Base-by-base conservation (phyloP, 2,329 filamentous ascomycete genomes). In the Sporothrix inflata region DNA sequence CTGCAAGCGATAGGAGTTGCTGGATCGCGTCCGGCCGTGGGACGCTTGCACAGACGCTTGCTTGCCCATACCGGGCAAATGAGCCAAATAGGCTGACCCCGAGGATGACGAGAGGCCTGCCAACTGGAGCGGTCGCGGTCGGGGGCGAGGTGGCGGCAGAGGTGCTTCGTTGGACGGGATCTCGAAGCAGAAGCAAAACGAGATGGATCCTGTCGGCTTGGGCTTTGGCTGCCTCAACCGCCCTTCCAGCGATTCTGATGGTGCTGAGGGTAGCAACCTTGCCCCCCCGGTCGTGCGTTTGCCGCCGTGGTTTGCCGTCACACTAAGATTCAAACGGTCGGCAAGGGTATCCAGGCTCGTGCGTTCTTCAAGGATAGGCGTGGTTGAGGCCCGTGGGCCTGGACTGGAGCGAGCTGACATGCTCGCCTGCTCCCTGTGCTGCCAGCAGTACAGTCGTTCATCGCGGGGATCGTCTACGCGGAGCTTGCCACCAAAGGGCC, bases 271-370 rank as follows among this genome's bases (percentile, higher is more conserved):
- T 9, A 9, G 55, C 30, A 60, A 27, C 21, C 11, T 24, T 45
- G 60, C 19, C 47, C 14, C 40, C 68, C 63, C 69, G 73, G 69
- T 27, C 77, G 6, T 47, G 24, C 40, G 40, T 74, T 73, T 77
- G 70, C 69, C 78, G 74, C 76, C 72, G 63, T 77, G 77, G 61
- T 76, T 73, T 66, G 73, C 76, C 61, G 74, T 84, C 51, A 94
- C 81, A 61, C 93, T 88, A 24, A 96, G 83, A 3, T 94, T 93
- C 4, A 98, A 83, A 60, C 92, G 86, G 75, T 94, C 93, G 55
- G 94, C 89, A 72, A 98, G 83, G 0, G 94, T 97, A 80, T 99
- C 96, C 71, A 98, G 87, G 77, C 94, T 98, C 45, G 89, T 91
- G 69, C 92, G 86, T 72, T 88, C 85, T 76, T 90, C 87, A 70